Conservation (phyloP, 2,329 filamentous ascomycete species). For the Magnaporthiopsis rhizophila region DNA sequence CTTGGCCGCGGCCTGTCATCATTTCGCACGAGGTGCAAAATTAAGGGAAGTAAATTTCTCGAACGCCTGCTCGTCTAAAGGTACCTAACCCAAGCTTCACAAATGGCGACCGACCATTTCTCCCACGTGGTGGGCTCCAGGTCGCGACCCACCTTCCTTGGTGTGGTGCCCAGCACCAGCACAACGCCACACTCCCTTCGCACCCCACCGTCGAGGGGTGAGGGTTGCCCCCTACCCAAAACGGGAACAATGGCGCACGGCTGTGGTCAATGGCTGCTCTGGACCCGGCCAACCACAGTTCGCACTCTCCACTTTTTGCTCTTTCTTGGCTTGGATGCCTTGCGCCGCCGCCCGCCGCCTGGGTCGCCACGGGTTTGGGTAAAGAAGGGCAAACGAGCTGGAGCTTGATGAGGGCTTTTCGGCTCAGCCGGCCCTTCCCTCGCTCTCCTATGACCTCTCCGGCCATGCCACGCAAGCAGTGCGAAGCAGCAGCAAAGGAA, state of each 20-base stretch:
- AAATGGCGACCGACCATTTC: no score
- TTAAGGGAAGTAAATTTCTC: neutral
- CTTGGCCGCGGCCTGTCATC: neutral
- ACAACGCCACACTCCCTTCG: no score
- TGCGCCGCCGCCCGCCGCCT: neutral
- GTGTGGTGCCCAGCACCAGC: no score
- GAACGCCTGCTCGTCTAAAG: neutral
- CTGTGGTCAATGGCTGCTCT: neutral
- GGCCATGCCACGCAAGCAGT: neutral
- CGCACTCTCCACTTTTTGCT: neutral
- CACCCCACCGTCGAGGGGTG: no score
- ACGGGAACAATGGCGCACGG: neutral
- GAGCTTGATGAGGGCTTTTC: neutral
- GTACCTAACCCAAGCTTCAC: no score
- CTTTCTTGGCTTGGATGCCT: neutral
- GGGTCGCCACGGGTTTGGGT: neutral
- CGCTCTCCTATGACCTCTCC: neutral
- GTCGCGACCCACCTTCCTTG: no score
- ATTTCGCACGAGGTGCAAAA: no score
- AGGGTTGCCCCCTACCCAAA: neutral
- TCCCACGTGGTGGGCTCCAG: neutral
- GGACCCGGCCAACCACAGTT: neutral
- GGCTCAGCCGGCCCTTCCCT: neutral
- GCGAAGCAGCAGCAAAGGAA: neutral
- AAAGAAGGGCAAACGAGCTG: neutral